Evolutionary conservation across 768 basidiomycete species (phyloP).

Genomic region (Hydnomerulius pinastri): DNA sequence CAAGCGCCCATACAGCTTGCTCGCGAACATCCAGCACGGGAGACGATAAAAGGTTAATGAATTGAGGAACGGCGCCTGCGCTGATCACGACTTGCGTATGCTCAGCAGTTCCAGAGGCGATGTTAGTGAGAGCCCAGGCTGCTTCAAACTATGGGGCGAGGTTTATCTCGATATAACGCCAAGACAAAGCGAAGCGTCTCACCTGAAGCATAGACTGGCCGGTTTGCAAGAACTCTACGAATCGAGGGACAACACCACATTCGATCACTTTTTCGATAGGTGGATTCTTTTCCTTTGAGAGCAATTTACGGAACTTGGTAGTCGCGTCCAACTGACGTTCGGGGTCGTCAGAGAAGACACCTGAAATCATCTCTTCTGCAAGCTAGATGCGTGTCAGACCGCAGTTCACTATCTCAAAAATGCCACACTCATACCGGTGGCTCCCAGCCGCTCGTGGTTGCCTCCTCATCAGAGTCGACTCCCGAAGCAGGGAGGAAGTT

Average conservation of each 20-base stretch:
- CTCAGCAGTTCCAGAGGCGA: constrained; percentile 96
- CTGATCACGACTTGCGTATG: constrained; percentile 98
- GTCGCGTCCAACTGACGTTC: constrained; percentile 96
- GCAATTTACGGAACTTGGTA: constrained; percentile 96
- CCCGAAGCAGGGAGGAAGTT: constrained; percentile 81
- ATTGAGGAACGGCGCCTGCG: constrained; percentile 93
- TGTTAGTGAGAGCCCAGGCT: constrained; percentile 97
- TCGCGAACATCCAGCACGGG: constrained; percentile 94
- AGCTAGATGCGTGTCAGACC: constrained; percentile 45
- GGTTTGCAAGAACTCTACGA: constrained; percentile 88
- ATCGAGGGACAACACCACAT: constrained; percentile 95
- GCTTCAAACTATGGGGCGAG: constrained; percentile 78
- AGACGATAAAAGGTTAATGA: constrained; percentile 96
- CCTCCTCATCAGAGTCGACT: constrained; percentile 92
- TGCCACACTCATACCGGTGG: constrained; percentile 54
- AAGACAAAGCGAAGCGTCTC: constrained; percentile 18
- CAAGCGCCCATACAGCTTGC: constrained; percentile 99
- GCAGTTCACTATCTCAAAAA: constrained; percentile 10
- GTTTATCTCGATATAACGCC: constrained; percentile 9
- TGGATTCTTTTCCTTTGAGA: constrained; percentile 99
- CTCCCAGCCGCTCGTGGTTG: constrained; percentile 69
- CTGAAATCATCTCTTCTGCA: constrained; percentile 89
- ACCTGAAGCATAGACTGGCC: constrained; percentile 88
- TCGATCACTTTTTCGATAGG: constrained; percentile 98
- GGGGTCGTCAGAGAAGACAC: constrained; percentile 89